Base-by-base conservation (phyloP, 306 rosid genomes). In the Vicia faba region DNA sequence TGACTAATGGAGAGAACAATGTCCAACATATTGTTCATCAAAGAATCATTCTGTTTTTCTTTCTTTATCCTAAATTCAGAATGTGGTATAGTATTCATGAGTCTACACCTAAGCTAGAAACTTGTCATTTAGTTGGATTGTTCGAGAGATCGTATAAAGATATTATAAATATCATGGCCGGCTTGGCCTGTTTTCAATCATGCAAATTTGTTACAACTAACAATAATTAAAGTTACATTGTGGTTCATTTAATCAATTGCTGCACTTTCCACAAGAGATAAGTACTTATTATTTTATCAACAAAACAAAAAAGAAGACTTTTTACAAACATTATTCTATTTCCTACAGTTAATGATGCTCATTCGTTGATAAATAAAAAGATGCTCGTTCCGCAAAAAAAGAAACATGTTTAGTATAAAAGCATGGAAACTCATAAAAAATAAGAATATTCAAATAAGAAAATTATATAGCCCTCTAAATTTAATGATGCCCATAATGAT, bases 141-240 rank as follows among this genome's bases (percentile, higher is more conserved):
- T 16, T 66, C 67, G 60, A 78, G 45, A 60, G 66, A 72, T 46
- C 28, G 53, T 33, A 68, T 8, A 3, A 51, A 60, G 18, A 43
- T 67, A 45, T 70, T 64, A n/a, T 56, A 45, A 48, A 19, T 20
- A 36, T 46, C 38, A 23, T 60, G 70, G 70, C 66, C 74, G 78
- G 61, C 66, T 71, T 29, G 55, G 50, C 59, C 38, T 38, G 39
- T 72, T 61, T 28, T 33, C 57, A 70, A 77, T 77, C 57, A 77
- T 77, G 48, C 67, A 67, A 13, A 65, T 79, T 79, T 79, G 83
- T 79, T 74, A 63, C 76, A 74, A 74, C 79, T 38, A 74, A 79
- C 64, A 8, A 51, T 45, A 38, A 68, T 62, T 36, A 55, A 61
- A 55, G 56, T 69, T 44, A 16, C 8, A 28, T 45, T 5, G 56